Percentiles rank a stretch among this genome's conserved stretches.
These are phyloP conservation scores for Aquilaria sinensis DNA, from an alignment of 345 rosid species.

Conservation along the genomic window DNA sequence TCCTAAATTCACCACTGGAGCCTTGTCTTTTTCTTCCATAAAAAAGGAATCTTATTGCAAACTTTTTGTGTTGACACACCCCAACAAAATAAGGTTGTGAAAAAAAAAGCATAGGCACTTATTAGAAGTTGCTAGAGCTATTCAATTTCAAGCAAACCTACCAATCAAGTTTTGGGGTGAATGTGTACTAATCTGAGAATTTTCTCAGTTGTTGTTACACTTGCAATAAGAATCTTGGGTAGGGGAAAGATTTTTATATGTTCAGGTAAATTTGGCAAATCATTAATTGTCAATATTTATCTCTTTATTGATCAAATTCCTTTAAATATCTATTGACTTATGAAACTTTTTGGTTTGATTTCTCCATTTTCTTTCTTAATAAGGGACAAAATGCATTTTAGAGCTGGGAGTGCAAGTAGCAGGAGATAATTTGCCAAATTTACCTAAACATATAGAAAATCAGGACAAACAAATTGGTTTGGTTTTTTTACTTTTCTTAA, in stretches of 20 bases:
- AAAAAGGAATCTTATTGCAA: too few species aligned
- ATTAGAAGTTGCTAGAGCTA: too few species aligned
- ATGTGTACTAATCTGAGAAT: constrained; percentile 33
- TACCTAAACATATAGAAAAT: too few species aligned
- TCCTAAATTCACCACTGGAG: too few species aligned
- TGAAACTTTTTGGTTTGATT: background rate
- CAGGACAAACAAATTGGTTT: too few species aligned
- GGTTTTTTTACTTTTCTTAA: too few species aligned
- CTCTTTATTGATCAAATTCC: background rate
- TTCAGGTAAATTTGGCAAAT: constrained; percentile 46
- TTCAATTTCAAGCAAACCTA: too few species aligned
- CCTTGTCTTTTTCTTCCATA: too few species aligned
- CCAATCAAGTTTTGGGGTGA: too few species aligned
- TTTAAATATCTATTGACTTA: constrained; percentile 3
- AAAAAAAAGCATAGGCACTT: too few species aligned
- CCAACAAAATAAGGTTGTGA: too few species aligned
- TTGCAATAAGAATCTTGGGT: constrained; percentile 77
- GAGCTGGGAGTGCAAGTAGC: constrained; percentile 74
- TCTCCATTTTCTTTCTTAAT: constrained; percentile 5
- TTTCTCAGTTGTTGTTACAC: constrained; percentile 72
- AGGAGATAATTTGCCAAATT: constrained; percentile 36
- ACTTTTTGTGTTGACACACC: too few species aligned
- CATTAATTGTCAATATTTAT: constrained; percentile 1
- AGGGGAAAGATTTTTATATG: constrained; percentile 83
- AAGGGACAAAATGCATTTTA: constrained; percentile 94